Evolutionary conservation across 2,329 filamentous ascomycete genomes (phyloP), one percentile per base, ranked within the genome.

Genomic region (Drechslerella dactyloides): DNA sequence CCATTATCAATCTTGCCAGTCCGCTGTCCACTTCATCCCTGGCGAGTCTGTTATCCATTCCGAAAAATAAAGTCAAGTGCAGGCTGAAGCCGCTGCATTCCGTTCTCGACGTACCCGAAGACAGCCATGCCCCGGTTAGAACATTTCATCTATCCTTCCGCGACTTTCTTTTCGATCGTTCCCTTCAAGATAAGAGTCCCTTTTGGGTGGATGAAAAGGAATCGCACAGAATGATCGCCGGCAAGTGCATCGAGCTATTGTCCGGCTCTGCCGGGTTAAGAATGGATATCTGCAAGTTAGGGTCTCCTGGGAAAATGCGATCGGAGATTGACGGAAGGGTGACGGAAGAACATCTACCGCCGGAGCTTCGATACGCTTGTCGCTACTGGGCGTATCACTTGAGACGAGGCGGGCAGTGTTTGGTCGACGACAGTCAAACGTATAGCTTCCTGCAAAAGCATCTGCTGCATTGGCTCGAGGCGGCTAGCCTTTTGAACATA

Each of bases 331-430:
- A 75, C 35, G 70, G 44, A n/a, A 63, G 50, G 52, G 46, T 37
- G 33, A 51, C 78, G 37, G 37, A 75, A 40, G 17, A 78, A 64
- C 30, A 74, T 72, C 53, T 81, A 77, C 66, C 78, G 74, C 40
- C 73, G 74, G 60, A 78, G 76, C 64, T 81, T 58, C 75, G 76
- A 68, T 81, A 81, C 75, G 77, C 76, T 48, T 79, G 77, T 68
- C 74, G 75, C 11, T 79, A 80, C 74, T 80, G 78, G 79, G 69
- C 78, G n/a, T 74, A 76, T 51, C 78, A 79, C 75, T 58, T 77
- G 1, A 57, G 75, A 73, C 66, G 75, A 33, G 76, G 76, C 75
- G 65, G 73, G 61, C 62, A 74, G 69, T 76, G 77, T 75, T 77
- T 77, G 74, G 70, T 73, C 62, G 30, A 62, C 13, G 42, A 50